Evolutionary conservation across 257 asterid species (phyloP), one percentile per base, ranked within the genome.

Genomic region (Mitragyna speciosa): DNA sequence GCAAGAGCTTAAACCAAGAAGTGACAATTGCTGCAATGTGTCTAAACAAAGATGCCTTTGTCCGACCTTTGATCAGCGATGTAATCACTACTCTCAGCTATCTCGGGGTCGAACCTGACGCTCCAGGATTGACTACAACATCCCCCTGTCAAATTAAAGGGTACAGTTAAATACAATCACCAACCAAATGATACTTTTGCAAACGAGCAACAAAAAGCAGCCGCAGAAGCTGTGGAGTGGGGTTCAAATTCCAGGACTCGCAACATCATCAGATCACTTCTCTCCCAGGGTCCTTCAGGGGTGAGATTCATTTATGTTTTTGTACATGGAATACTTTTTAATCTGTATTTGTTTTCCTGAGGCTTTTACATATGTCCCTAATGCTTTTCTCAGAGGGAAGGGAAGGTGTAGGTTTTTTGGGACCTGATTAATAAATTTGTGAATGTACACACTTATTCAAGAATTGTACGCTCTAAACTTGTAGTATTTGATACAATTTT

Each of bases 201-300:
- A 0, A 65, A 64, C 14, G 97, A 93, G 66, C 88, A 97, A 5
- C 86, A 89, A 65, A 83, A 79, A 78, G 97, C 96, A 6, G 90
- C 93, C 49, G 97, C 97, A 28, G 98, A 94, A 86, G 98, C 98
- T 76, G 93, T 90, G 3, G 97, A 89, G 59, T 94, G 98, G 98
- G 98, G 97, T 12, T 85, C 96, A 1, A 89, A 76, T 73, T 87
- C 97, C 45, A 87, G 92, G 78, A 79, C 64, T 45, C 75, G 82
- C 68, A 85, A 73, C 63, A 45, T 70, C 47, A 72, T n/a, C n/a
- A n/a, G 65, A 64, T 73, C 82, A 52, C 76, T 76, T 63, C 77
- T 65, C 24, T 79, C 85, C 2, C 61, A 63, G 39, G 72, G 78
- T 43, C 75, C 88, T 84, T 82, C 80, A 41, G 65, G 12, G 30